phyloP scores from a whole-genome alignment of 305 asterid species.

The Solanum chacoense region DNA sequence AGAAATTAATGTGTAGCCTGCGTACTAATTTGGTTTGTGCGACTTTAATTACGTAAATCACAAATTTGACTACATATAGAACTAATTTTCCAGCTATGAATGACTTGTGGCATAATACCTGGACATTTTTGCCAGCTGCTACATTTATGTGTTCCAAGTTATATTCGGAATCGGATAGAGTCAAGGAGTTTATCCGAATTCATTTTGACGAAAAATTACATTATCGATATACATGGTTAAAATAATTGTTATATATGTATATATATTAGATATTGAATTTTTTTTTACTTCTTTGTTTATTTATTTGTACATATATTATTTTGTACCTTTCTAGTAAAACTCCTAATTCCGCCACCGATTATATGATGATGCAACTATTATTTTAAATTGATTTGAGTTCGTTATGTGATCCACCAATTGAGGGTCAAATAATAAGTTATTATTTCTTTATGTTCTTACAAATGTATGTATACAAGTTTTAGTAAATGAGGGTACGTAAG shows the following conservation, averaged over 20 bases:
- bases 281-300: background rate
- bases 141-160: background rate
- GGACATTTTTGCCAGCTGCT: background rate
- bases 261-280: background rate
- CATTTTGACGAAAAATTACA: background rate
- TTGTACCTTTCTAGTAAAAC: background rate
- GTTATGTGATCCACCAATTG: background rate
- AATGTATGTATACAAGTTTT: background rate
- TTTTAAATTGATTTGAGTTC: background rate
- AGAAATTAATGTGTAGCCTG: background rate
- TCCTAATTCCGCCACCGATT: background rate
- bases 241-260: background rate
- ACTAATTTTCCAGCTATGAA: background rate
- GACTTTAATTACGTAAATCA: background rate
- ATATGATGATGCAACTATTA: background rate
- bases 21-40: background rate
- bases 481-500: background rate
- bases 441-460: background rate
- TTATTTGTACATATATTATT: background rate
- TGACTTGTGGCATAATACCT: background rate
- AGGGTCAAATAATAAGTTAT: background rate
- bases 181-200: background rate
- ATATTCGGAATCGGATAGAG: background rate
- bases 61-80: background rate
- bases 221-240: background rate